Percentiles rank a stretch among this genome's conserved stretches.
phyloP scores from a whole-genome alignment of 352 stramenopile genomes.

The Pythium phragmiticola region DNA sequence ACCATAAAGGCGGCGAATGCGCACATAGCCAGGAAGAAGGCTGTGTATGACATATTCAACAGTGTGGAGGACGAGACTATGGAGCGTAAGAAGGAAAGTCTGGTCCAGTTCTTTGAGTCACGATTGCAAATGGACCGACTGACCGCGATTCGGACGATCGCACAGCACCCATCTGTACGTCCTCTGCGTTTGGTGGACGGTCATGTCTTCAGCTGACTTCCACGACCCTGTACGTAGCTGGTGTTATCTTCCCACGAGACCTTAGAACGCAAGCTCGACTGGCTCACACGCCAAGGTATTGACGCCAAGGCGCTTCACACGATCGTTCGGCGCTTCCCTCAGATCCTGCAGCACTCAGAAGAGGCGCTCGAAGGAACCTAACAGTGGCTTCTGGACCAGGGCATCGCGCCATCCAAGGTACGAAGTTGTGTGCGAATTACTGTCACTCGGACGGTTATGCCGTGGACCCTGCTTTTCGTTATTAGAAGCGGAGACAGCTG shows the following conservation, averaged over 20 bases:
- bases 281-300: constrained; percentile 10
- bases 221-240: background rate
- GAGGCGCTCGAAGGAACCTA: constrained; percentile 8
- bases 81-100: background rate
- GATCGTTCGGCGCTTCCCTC: constrained; percentile 8
- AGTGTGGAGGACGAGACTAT: background rate
- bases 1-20: background rate
- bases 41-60: background rate
- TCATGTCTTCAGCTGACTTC: too few species aligned
- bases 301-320: background rate
- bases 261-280: constrained; percentile 17
- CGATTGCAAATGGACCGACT: background rate
- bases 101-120: background rate
- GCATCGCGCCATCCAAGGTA: constrained; percentile 20
- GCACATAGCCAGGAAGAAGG: background rate
- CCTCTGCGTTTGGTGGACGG: background rate
- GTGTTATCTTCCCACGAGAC: background rate
- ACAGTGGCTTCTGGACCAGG: constrained; percentile 17
- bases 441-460: too few species aligned
- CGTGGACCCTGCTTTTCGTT: too few species aligned
- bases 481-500: too few species aligned
- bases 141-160: background rate
- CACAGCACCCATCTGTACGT: background rate
- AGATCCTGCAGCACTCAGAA: constrained; percentile 16
- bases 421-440: background rate